Percentiles rank a stretch among this genome's conserved stretches.
phyloP scores from a whole-genome alignment of 257 asterid genomes.

The Avicennia marina region DNA sequence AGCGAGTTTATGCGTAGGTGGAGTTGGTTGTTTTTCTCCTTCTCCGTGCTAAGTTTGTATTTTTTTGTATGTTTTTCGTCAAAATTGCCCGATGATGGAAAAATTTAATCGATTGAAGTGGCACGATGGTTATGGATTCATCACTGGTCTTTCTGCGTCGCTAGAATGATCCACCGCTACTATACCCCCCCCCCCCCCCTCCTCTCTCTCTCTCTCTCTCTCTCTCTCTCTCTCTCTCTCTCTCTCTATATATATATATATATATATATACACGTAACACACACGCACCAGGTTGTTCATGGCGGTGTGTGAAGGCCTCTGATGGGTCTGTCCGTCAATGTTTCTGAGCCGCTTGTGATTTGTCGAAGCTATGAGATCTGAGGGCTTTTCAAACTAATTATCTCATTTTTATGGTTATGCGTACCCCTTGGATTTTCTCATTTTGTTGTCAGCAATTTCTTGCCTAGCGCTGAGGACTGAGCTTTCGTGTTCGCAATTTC shows the following conservation, averaged over 20 bases:
- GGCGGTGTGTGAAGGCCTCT: slow-evolving; percentile 38
- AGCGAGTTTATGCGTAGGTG: too few relatives aligned
- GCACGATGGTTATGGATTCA: slow-evolving; percentile 42
- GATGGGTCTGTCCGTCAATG: slow-evolving; percentile 32
- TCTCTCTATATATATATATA: too few relatives aligned
- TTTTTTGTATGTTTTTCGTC: too few relatives aligned
- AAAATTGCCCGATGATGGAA: slow-evolving; percentile 46
- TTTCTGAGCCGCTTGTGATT: slow-evolving; percentile 37
- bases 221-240: too few relatives aligned
- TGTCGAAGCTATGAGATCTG: slow-evolving; percentile 81
- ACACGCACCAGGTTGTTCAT: slow-evolving; percentile 25
- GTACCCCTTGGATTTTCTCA: background rate
- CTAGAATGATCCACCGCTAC: slow-evolving; percentile 30
- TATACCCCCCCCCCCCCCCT: too few relatives aligned
- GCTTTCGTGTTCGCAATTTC: too few relatives aligned
- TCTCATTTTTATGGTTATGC: too few relatives aligned
- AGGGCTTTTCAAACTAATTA: slow-evolving; percentile 37
- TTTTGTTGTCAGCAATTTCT: background rate
- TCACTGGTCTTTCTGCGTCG: slow-evolving; percentile 29
- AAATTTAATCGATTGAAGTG: slow-evolving; percentile 32
- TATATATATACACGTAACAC: background rate
- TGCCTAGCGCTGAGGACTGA: too few relatives aligned
- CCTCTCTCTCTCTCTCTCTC: too few relatives aligned
- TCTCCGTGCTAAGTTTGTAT: too few relatives aligned
- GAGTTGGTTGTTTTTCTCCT: too few relatives aligned